Evolutionary conservation across 1,284 basidiomycete genomes (phyloP).

Genomic region (Ganoderma sp.): DNA sequence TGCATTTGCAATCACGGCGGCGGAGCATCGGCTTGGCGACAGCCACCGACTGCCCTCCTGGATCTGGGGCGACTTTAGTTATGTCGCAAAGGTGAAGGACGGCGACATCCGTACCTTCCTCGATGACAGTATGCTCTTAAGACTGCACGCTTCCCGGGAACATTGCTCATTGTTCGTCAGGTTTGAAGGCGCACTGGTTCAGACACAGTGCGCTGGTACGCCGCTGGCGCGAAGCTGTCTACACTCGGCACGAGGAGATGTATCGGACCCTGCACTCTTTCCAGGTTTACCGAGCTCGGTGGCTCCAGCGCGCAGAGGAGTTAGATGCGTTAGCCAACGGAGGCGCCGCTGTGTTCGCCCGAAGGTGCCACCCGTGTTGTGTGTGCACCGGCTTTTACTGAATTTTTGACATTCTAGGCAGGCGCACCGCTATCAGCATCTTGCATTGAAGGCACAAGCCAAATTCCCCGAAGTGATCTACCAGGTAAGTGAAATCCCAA

Average conservation of each 20-base stretch:
- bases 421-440: too few relatives aligned
- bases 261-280: background rate
- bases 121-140: background rate
- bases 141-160: too few relatives aligned
- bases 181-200: slow-evolving; percentile 2
- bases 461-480: too few relatives aligned
- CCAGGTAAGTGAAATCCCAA: too few relatives aligned
- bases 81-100: background rate
- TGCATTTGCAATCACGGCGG: background rate
- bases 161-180: too few relatives aligned
- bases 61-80: slow-evolving; percentile 10
- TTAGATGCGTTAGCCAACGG: too few relatives aligned
- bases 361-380: too few relatives aligned
- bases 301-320: background rate
- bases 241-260: background rate
- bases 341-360: too few relatives aligned
- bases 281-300: background rate
- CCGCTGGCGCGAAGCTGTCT: background rate
- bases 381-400: too few relatives aligned
- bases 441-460: too few relatives aligned
- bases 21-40: background rate
- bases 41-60: background rate
- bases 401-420: too few relatives aligned
- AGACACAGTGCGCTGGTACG: background rate
- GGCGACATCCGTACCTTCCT: background rate